A percentile compares a stretch with the other conserved stretches of the same genome.
phyloP scores from a whole-genome alignment of 176 grass and related monocot species.

The Musa troglodytarum region DNA sequence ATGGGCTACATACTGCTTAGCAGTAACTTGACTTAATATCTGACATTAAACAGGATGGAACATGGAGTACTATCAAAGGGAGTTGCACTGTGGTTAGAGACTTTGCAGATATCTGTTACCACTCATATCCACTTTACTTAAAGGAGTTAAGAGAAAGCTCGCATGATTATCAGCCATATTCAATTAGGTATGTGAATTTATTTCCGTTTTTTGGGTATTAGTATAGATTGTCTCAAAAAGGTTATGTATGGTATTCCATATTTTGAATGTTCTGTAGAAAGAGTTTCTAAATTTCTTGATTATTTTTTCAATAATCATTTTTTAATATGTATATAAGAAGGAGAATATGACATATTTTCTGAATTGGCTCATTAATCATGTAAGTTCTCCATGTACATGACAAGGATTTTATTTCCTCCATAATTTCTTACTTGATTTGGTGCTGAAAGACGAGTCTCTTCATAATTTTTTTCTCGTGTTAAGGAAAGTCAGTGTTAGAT shows the following conservation, averaged over 20 bases:
- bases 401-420: not conserved
- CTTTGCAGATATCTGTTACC: conserved; percentile 71
- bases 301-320: not conserved
- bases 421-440: too few relatives aligned
- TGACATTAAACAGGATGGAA: conserved; percentile 56
- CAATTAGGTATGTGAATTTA: conserved; percentile 49
- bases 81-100: conserved; percentile 92
- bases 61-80: conserved; percentile 88
- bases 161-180: conserved; percentile 41
- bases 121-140: conserved; percentile 65
- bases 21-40: not conserved
- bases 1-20: not conserved
- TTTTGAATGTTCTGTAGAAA: not conserved
- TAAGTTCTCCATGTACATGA: not conserved
- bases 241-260: not conserved
- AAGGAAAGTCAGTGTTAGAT: too few relatives aligned
- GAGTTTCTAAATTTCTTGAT: not conserved
- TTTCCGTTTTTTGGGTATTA: not conserved
- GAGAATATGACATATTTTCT: not conserved
- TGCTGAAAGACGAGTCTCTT: too few relatives aligned
- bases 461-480: too few relatives aligned
- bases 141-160: conserved; percentile 59
- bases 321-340: not conserved
- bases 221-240: not conserved
- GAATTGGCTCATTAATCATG: not conserved